Evolutionary conservation across 257 asterid genomes (phyloP), one percentile per base, ranked within the genome.

Genomic region (Nicotiana attenuata): DNA sequence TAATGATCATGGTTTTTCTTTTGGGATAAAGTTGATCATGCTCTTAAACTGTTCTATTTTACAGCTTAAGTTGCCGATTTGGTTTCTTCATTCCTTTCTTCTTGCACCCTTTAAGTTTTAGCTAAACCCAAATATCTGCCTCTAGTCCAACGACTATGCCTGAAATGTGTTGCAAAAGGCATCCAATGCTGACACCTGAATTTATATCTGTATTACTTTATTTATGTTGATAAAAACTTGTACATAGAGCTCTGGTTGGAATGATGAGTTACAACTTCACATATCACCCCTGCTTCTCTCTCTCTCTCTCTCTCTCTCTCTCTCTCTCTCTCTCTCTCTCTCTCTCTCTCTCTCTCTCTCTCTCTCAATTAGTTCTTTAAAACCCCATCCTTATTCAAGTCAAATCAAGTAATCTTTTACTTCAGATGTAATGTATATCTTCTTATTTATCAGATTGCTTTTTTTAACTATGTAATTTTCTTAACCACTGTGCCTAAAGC

Each of bases 361-460:
- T 55, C 63, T 56, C 63, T 56, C 24, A 41, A 45, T 45, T 11
- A 22, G 3, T 73, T 73, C 61, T 11, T 47, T 75, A 47, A 3
- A 10, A 15, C 41, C 45, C 63, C 80, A 50, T 75, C 45, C 80
- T 50, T 75, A 33, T 75, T 26, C 80, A 50, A 75, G 78, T 73
- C 60, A 73, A 47, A 24, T 22, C 15, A 14, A 47, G 80, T 75
- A 61, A 47, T 75, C 26, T 75, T 41, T 26, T 50, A 26, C 80
- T 75, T 26, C 80, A 50, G 61, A 26, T 75, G 79, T 75, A 50
- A 50, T 75, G 8, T 75, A 24, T 50, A 75, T 45, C 78, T 73
- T 69, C 59, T 73, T 47, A 22, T 57, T 56, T 57, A 11, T 71
- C 38, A 71, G 56, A 38, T 22, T 71, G 60, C 60, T 24, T 13